phyloP scores from a whole-genome alignment of 352 stramenopile species.

The Hyaloperonospora brassicae region DNA sequence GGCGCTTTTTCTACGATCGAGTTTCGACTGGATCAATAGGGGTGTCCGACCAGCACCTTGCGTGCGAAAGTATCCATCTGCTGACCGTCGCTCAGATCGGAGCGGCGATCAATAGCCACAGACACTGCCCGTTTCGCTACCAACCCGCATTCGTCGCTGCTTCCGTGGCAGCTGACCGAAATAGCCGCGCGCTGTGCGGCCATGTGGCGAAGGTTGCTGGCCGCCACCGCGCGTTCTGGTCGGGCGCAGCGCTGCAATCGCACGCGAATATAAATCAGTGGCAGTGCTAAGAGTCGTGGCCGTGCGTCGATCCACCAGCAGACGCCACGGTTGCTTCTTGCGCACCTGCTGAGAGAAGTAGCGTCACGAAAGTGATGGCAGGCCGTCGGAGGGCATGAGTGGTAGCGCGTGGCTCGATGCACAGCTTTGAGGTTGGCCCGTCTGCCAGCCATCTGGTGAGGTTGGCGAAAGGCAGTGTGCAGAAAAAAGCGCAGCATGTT shows the following conservation, averaged over 20 bases:
- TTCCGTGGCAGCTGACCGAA: conserved; percentile 12
- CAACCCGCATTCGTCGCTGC: not conserved
- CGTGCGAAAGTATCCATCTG: conserved; percentile 8
- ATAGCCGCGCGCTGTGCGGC: conserved; percentile 10
- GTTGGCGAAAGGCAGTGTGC: conserved; percentile 7
- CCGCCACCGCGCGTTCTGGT: conserved; percentile 17
- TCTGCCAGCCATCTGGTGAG: conserved; percentile 3
- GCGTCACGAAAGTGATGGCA: conserved; percentile 1
- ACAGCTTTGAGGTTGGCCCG: conserved; percentile 13
- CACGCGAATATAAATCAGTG: conserved; percentile 23
- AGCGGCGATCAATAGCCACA: not conserved
- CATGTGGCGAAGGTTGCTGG: conserved; percentile 13
- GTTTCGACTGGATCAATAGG: too few species aligned
- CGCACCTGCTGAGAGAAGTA: not conserved
- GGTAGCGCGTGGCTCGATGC: not conserved
- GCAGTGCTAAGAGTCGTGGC: conserved; percentile 7
- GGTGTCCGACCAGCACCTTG: not conserved
- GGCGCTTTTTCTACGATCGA: too few species aligned
- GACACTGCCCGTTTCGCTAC: not conserved
- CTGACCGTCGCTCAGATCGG: not conserved
- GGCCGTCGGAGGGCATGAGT: not conserved
- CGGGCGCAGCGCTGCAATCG: conserved; percentile 10
- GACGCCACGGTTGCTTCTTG: conserved; percentile 1
- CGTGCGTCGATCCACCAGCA: conserved; percentile 6
- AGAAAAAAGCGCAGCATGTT: conserved; percentile 12